Conservation (phyloP, 805 yeast species). For the Allodekkera sacchari region DNA sequence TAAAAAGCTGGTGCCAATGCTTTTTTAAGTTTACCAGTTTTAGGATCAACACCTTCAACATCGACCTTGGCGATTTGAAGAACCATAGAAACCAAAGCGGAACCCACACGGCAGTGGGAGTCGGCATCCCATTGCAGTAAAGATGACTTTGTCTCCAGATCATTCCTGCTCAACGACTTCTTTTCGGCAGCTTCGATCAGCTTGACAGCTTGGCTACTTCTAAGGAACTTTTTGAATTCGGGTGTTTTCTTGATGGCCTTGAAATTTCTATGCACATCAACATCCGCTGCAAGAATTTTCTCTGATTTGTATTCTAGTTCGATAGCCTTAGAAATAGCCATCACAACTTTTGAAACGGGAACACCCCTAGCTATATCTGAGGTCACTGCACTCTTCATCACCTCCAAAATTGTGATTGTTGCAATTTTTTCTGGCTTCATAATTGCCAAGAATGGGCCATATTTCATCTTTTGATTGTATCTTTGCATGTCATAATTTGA, state of each 20-base stretch:
- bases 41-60: conserved; percentile 76
- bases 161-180: conserved; percentile 8
- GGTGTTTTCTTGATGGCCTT: conserved; percentile 39
- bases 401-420: conserved; percentile 76
- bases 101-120: conserved; percentile 63
- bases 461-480: conserved; percentile 35
- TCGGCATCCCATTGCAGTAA: conserved; percentile 22
- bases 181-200: conserved; percentile 19
- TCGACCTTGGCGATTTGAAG: conserved; percentile 77
- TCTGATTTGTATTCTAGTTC: conserved; percentile 80
- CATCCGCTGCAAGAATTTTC: conserved; percentile 48
- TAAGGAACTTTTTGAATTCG: conserved; percentile 32
- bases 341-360: conserved; percentile 74
- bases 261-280: conserved; percentile 44
- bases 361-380: conserved; percentile 75
- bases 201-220: conserved; percentile 21
- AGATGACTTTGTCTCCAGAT: conserved; percentile 9
- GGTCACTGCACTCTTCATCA: conserved; percentile 64
- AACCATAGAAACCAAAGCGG: conserved; percentile 64
- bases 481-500: conserved; percentile 13
- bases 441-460: conserved; percentile 72
- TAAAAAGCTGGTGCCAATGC: conserved; percentile 86
- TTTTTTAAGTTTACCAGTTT: conserved; percentile 53
- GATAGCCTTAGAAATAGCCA: conserved; percentile 74
- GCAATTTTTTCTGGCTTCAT: conserved; percentile 74